These are phyloP conservation scores for Fusarium penzigii DNA, from an alignment of 2,329 filamentous ascomycete genomes.

Conservation along the genomic window DNA sequence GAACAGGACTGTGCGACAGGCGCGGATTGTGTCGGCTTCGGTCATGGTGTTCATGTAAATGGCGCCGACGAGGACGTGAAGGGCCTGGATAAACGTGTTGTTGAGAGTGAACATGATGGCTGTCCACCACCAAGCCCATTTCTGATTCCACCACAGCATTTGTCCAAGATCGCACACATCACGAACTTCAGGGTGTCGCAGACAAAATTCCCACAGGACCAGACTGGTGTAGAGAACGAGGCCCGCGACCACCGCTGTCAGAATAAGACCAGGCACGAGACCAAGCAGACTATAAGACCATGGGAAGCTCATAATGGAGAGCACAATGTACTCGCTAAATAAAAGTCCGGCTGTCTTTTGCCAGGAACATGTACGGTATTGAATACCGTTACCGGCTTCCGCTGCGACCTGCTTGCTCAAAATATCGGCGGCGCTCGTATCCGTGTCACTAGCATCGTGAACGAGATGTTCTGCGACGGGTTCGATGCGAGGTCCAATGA, in stretches of 20 bases:
- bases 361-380: conserved; percentile 94
- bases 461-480: too few species aligned
- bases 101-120: conserved; percentile 91
- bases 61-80: conserved; percentile 82
- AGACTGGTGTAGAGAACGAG: conserved; percentile 77
- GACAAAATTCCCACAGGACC: conserved; percentile 76
- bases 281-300: conserved; percentile 89
- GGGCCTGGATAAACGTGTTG: conserved; percentile 84
- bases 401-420: conserved; percentile 68
- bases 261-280: conserved; percentile 78
- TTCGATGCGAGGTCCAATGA: too few species aligned
- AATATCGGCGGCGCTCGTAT: too few species aligned
- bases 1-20: conserved; percentile 77
- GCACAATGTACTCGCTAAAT: conserved; percentile 93
- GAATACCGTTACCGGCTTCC: conserved; percentile 77
- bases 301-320: conserved; percentile 92
- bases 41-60: conserved; percentile 92
- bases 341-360: conserved; percentile 89
- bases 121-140: conserved; percentile 67
- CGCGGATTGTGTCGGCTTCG: conserved; percentile 60
- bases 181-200: conserved; percentile 85
- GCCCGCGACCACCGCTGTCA: conserved; percentile 76
- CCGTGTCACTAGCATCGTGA: too few species aligned
- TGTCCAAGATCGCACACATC: conserved; percentile 97
- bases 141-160: conserved; percentile 85